Base-by-base conservation (phyloP, 257 asterid species). In the Rehmannia glutinosa region DNA sequence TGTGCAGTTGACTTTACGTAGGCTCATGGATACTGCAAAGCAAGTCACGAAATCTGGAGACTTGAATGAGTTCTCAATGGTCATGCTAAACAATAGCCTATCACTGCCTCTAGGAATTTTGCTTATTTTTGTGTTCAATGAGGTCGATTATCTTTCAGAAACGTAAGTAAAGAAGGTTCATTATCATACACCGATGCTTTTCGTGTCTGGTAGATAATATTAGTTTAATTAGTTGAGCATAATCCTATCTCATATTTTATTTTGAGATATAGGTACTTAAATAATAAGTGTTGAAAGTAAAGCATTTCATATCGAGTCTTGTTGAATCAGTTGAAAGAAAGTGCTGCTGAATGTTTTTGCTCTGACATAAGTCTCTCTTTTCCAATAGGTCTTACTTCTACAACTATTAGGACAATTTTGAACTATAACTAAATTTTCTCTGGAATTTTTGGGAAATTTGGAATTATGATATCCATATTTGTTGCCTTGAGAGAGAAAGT, bases 11-110 rank as follows among this genome's bases (percentile, higher is more conserved):
- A 92, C 95, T 7, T 69, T 92, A 70, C 90, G 97, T 60, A 85
- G 98, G 81, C 84, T 89, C 21, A 92, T 92, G 98, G 98, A 92
- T 68, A 89, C 95, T 16, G 97, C 98, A 47, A 92, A 87, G 74
- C 96, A 81, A 81, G 97, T 84, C 45, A 92, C 98, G 0, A 87
- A 74, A 76, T 92, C 98, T 8, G 98, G 98, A 57, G 88, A 84
- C 47, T 57, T 89, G 82, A 87, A 92, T 23, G 98, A 92, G 69
- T 87, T 92, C 81, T 85, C 98, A 19, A 92, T 92, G 98, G 98
- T 92, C 73, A 72, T 92, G 87, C 86, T 92, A 66, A 92, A 89
- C 82, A 92, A 92, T 74, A 76, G 80, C 72, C 98, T 92, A 69
- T 92, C 98, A 5, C 57, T 92, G 68, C 98, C 98, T 12, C 78